These are phyloP conservation scores for Phialophora tarda DNA, from an alignment of 2,329 filamentous ascomycete genomes.

Conservation along the genomic window DNA sequence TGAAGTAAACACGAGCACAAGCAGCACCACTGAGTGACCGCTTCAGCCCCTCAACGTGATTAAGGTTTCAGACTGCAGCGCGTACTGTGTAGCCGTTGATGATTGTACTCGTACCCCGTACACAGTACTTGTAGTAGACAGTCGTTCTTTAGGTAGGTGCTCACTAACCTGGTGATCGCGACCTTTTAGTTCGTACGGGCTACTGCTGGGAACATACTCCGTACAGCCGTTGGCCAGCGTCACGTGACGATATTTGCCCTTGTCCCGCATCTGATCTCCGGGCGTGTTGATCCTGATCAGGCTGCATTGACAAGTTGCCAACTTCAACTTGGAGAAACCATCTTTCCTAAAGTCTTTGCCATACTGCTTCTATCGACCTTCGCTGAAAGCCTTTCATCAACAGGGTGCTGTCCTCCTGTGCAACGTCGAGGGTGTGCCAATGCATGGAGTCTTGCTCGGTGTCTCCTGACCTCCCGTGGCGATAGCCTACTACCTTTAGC, in stretches of 20 bases:
- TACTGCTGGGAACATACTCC: background rate
- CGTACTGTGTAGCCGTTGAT: background rate
- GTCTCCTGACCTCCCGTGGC: conserved; percentile 23
- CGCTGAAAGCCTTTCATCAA: conserved; percentile 11
- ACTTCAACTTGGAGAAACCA: conserved; percentile 9
- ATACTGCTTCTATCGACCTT: conserved; percentile 8
- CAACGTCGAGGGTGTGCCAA: conserved; percentile 1
- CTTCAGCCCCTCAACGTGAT: background rate
- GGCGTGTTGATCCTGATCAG: conserved; percentile 1
- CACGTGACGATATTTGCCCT: background rate
- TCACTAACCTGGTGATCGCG: too few species aligned
- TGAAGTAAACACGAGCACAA: background rate
- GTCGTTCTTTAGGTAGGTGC: background rate
- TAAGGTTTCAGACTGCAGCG: background rate
- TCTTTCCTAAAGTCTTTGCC: background rate
- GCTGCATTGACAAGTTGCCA: conserved; percentile 11
- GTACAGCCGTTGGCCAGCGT: background rate
- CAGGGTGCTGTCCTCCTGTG: background rate
- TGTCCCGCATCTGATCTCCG: conserved; percentile 9
- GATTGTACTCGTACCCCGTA: background rate
- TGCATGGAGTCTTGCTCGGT: conserved; percentile 27
- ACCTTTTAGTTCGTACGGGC: too few species aligned
- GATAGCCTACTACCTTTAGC: background rate
- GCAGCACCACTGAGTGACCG: background rate
- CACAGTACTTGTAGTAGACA: background rate